phyloP scores from a whole-genome alignment of 441 rosid species.

The Melastoma candidum region DNA sequence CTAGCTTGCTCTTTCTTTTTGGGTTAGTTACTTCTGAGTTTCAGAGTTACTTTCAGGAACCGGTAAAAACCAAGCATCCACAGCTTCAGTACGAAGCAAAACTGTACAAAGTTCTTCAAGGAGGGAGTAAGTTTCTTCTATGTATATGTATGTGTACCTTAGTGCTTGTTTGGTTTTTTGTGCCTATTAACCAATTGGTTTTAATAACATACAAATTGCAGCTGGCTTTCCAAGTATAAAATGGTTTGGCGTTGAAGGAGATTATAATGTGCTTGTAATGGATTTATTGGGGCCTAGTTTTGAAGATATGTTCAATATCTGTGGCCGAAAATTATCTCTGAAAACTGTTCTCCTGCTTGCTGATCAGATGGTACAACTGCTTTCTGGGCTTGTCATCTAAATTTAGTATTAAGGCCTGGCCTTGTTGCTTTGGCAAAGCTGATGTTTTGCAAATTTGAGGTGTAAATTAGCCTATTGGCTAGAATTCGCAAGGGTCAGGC shows the following conservation, averaged over 20 bases:
- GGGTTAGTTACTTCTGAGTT: neutral
- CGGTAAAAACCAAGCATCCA: constrained; percentile 10
- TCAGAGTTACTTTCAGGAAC: neutral
- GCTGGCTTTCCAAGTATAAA: constrained; percentile 8
- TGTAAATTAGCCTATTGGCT: neutral
- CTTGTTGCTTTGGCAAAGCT: too few species aligned
- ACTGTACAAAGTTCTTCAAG: constrained; percentile 8
- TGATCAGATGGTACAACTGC: constrained; percentile 12
- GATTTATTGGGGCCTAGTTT: constrained; percentile 9
- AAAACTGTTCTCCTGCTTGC: constrained; percentile 15
- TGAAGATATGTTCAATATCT: constrained; percentile 2
- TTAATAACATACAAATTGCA: neutral
- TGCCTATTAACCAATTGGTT: neutral
- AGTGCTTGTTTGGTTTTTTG: neutral
- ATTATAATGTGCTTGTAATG: constrained; percentile 5
- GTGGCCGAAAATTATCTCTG: constrained; percentile 11
- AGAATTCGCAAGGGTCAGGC: neutral
- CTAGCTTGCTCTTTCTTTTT: neutral
- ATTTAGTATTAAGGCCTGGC: neutral
- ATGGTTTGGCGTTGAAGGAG: constrained; percentile 11
- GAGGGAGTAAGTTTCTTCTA: constrained; percentile 5
- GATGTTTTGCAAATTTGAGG: too few species aligned
- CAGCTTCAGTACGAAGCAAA: constrained; percentile 6
- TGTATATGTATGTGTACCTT: neutral
- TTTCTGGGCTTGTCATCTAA: neutral